A percentile compares a stretch with the other conserved stretches of the same genome.
phyloP scores from a whole-genome alignment of 2,329 filamentous ascomycete genomes.

The Talaromyces sp. region DNA sequence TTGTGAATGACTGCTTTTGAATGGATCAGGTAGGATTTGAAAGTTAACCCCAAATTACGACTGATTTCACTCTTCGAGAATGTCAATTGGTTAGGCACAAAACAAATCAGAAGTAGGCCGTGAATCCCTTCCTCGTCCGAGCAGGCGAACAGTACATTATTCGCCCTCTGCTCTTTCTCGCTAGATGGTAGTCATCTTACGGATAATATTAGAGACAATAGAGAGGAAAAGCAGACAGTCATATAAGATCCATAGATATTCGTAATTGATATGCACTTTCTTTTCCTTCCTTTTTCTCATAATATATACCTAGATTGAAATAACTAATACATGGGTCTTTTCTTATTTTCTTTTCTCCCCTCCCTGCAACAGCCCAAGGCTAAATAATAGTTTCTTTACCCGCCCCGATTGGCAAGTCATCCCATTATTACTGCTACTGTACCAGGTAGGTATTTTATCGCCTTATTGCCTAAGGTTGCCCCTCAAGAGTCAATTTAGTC shows the following conservation, averaged over 20 bases:
- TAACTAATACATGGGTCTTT: conserved; percentile 4
- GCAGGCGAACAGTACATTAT: background rate
- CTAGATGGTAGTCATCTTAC: background rate
- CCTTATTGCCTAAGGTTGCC: conserved; percentile 11
- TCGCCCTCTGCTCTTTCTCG: background rate
- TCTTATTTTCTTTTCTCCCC: conserved; percentile 1
- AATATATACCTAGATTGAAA: background rate
- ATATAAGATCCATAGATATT: background rate
- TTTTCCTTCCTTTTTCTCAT: background rate
- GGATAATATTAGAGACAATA: background rate
- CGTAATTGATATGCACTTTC: background rate
- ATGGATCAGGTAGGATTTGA: conserved; percentile 14
- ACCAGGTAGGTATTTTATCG: conserved; percentile 9
- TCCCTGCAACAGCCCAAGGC: conserved; percentile 7
- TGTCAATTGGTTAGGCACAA: conserved; percentile 18
- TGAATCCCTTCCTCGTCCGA: background rate
- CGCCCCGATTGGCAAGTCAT: conserved; percentile 6
- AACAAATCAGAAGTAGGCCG: background rate
- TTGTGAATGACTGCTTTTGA: conserved; percentile 1
- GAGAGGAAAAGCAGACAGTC: background rate
- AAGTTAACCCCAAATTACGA: background rate
- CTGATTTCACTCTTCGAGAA: background rate
- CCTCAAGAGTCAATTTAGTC: conserved; percentile 1
- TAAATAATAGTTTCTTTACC: conserved; percentile 9
- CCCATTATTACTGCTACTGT: conserved; percentile 4